phyloP scores from a whole-genome alignment of 2,329 filamentous ascomycete genomes.

The Pseudopithomyces chartarum region DNA sequence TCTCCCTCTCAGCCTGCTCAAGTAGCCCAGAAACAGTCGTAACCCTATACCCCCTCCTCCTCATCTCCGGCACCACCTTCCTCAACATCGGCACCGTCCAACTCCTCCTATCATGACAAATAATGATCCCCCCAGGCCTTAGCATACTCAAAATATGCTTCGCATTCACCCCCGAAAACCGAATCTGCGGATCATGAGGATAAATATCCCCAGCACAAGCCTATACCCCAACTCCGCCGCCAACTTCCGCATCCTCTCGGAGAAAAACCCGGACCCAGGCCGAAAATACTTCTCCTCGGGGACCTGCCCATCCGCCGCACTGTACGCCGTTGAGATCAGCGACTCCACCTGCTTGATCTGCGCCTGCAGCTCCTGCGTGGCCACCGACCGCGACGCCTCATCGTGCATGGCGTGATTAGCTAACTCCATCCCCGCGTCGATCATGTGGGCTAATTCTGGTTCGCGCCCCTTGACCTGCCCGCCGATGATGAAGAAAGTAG shows the following conservation, averaged over 20 bases:
- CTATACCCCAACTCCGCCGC: conserved; percentile 67
- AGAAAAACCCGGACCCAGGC: conserved; percentile 86
- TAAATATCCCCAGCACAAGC: conserved; percentile 82
- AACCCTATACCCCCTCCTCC: conserved; percentile 69
- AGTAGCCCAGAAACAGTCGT: conserved; percentile 74
- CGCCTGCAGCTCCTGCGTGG: conserved; percentile 60
- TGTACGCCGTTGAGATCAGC: conserved; percentile 64
- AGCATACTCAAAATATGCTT: conserved; percentile 81
- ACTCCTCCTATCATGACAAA: conserved; percentile 82
- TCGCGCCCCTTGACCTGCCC: conserved; percentile 67
- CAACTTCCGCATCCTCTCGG: conserved; percentile 66
- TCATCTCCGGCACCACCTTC: conserved; percentile 73
- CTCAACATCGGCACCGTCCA: conserved; percentile 84
- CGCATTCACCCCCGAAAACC: conserved; percentile 71
- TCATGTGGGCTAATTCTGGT: conserved; percentile 54
- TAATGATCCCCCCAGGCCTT: conserved; percentile 75
- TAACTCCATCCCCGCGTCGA: conserved; percentile 64
- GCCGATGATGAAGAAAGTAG: conserved; percentile 90
- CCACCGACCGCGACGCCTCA: conserved; percentile 70
- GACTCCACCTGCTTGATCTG: conserved; percentile 70
- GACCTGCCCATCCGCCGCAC: conserved; percentile 31
- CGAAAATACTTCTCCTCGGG: conserved; percentile 73
- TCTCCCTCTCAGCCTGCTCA: conserved; percentile 28
- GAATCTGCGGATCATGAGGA: conserved; percentile 88
- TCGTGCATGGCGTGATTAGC: conserved; percentile 91